phyloP scores from a whole-genome alignment of 129 eudicot genomes.

The Solidago caesia region DNA sequence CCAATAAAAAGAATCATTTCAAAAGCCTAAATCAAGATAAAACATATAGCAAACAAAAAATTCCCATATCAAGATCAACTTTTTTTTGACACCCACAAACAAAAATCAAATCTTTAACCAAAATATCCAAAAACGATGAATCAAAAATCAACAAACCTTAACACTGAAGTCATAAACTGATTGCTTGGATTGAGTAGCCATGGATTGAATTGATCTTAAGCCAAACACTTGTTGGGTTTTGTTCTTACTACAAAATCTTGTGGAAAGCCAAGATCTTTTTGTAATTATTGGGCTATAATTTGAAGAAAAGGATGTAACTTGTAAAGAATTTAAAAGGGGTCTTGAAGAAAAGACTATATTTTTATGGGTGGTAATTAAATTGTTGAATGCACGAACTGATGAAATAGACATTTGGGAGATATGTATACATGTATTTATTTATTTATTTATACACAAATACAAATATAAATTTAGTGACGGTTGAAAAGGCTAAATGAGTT shows the following conservation, averaged over 20 bases:
- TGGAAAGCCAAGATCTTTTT: conserved; percentile 30
- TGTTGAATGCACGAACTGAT: conserved; percentile 36
- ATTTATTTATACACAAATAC: conserved; percentile 13
- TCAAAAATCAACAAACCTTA: conserved; percentile 45
- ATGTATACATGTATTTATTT: neutral
- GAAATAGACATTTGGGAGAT: conserved; percentile 33
- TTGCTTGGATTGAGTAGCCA: conserved; percentile 72
- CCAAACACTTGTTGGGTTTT: conserved; percentile 27
- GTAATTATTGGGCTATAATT: conserved; percentile 29
- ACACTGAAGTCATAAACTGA: conserved; percentile 84
- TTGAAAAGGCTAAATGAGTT: neutral
- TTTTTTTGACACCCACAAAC: neutral
- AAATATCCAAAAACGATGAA: neutral
- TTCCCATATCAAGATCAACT: neutral
- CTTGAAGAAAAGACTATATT: conserved; percentile 12
- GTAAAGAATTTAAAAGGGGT: conserved; percentile 29
- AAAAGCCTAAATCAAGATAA: neutral
- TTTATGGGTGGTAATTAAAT: neutral
- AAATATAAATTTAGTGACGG: neutral
- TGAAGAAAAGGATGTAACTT: conserved; percentile 23
- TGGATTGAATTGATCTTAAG: conserved; percentile 40
- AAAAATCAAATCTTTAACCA: neutral
- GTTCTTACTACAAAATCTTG: conserved; percentile 21
- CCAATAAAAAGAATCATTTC: neutral
- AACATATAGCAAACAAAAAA: neutral